Base-by-base conservation (phyloP, 805 yeast genomes). In the Priceomyces castillae region DNA sequence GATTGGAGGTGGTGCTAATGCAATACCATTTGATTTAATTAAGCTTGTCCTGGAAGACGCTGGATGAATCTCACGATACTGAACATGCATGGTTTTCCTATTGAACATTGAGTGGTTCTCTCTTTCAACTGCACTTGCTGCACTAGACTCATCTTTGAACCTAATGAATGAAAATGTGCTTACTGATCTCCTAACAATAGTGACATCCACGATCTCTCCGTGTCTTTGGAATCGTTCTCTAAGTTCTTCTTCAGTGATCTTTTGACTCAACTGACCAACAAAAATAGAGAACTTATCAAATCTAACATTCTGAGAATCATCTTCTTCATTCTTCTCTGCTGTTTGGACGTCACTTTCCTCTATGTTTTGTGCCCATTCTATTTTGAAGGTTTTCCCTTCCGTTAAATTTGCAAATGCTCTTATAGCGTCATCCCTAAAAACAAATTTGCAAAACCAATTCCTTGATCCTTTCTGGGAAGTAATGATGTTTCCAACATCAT, bases 311-410 rank as follows among this genome's bases (percentile, higher is more conserved):
- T 19, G 34, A 20, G 39, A 38, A 18, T 30, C 19, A 2, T 26
- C 25, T 23, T 39, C 31, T 19, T 39, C 48, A 7, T 14, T 16
- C 15, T 26, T 38, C 20, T 47, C 40, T 25, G 42, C 30, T 11
- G 16, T 31, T 22, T 34, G 37, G 15, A 18, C 25, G 54, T 56
- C 58, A 30, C 60, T 64, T 52, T 74, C 77, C 38, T 81, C 90
- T 36, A 88, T 73, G 56, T 88, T 88, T 64, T 87, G 90, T 0
- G 94, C 89, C 96, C 96, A 88, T 54, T 85, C 89, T 34, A 84
- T 85, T 35, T 66, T 66, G 75, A 81, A 80, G n/a, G 65, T 62
- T 6, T 71, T 65, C 37, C 75, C 76, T 11, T 75, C 71, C 50
- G 84, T 76, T 47, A 84, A 68, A 52, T 75, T 77, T 2, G 94